phyloP scores from a whole-genome alignment of 2,329 filamentous ascomycete species.

The Fonsecaea multimorphosa region DNA sequence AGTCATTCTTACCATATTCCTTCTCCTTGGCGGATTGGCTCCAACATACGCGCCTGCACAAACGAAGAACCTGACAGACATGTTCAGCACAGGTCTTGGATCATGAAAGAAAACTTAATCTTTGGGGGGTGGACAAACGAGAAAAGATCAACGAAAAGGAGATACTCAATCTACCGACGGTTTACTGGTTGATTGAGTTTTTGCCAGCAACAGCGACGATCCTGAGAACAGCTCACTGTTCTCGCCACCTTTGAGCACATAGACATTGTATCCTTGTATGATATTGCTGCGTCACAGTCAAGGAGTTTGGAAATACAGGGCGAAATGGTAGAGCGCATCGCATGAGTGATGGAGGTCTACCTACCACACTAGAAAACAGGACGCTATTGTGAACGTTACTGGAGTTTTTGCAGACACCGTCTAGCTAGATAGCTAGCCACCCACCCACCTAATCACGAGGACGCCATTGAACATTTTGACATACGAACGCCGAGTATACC shows the following conservation, averaged over 20 bases:
- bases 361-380: neutral
- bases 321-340: constrained; percentile 7
- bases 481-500: too few species aligned
- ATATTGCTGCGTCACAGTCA: constrained; percentile 11
- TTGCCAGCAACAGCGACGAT: neutral
- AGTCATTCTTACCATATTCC: constrained; percentile 68
- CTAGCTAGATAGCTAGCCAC: neutral
- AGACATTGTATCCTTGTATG: constrained; percentile 20
- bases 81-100: constrained; percentile 33
- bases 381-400: neutral
- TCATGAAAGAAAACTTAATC: constrained; percentile 12
- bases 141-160: neutral
- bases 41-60: constrained; percentile 54
- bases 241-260: constrained; percentile 13
- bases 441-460: constrained; percentile 1
- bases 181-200: constrained; percentile 1
- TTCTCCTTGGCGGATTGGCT: constrained; percentile 71
- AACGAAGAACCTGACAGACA: constrained; percentile 37
- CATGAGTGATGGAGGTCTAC: neutral
- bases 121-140: neutral
- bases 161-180: neutral
- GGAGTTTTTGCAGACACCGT: neutral
- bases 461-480: neutral
- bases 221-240: neutral
- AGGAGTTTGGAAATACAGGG: constrained; percentile 15